A percentile compares a stretch with the other conserved stretches of the same genome.
Evolutionary conservation across 1,284 basidiomycete genomes (phyloP).

Genomic region (Coniferiporia sulphurascens): DNA sequence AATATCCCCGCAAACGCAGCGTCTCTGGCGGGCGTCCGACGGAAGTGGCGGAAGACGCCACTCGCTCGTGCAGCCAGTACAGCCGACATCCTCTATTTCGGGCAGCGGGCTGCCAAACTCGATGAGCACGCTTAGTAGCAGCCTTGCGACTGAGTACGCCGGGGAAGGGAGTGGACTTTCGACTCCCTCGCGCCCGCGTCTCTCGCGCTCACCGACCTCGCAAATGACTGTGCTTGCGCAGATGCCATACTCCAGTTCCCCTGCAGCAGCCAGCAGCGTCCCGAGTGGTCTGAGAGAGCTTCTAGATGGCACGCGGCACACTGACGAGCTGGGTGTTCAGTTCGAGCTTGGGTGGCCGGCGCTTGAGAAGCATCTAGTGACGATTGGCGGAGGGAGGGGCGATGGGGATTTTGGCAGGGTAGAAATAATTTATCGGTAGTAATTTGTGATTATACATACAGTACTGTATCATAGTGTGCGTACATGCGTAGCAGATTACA

Average conservation of each 20-base stretch:
- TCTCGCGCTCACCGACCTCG: slow-evolving; percentile 40
- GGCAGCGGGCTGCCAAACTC: not conserved
- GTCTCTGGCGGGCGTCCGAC: slow-evolving; percentile 1
- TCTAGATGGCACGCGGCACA: slow-evolving; percentile 85
- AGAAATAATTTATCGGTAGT: slow-evolving; percentile 43
- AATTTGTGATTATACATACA: slow-evolving; percentile 1
- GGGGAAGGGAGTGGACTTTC: slow-evolving; percentile 16
- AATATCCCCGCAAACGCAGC: slow-evolving; percentile 7
- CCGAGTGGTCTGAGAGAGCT: slow-evolving; percentile 58
- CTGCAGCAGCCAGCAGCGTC: slow-evolving; percentile 27
- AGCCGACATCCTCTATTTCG: not conserved
- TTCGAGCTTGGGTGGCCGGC: slow-evolving; percentile 84
- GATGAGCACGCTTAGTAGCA: not conserved
- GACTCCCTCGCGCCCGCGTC: slow-evolving; percentile 38
- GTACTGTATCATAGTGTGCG: not conserved
- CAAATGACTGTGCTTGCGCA: slow-evolving; percentile 28
- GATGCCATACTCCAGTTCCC: slow-evolving; percentile 19
- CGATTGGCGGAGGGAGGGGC: slow-evolving; percentile 53
- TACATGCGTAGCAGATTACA: slow-evolving; percentile 36
- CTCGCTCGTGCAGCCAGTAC: slow-evolving; percentile 6
- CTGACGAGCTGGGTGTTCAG: slow-evolving; percentile 82
- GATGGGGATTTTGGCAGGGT: slow-evolving; percentile 47
- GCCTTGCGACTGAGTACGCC: not conserved
- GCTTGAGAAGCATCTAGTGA: slow-evolving; percentile 70
- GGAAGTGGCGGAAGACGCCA: not conserved